These are phyloP conservation scores for Laetiporus sulphureus DNA, from an alignment of 1,284 basidiomycete genomes.

Conservation along the genomic window DNA sequence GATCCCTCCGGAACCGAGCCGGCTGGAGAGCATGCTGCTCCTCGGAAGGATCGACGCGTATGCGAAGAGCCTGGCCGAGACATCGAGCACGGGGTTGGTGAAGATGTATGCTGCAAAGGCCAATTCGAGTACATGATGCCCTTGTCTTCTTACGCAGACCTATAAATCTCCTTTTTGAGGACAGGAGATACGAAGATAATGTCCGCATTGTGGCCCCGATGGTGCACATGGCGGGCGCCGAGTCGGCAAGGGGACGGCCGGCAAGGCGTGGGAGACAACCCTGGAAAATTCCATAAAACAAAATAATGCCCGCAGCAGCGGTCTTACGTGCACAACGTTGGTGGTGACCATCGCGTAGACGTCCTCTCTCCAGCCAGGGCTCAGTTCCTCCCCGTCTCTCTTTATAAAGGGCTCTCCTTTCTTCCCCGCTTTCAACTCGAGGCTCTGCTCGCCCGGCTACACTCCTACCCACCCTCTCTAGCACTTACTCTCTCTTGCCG, in stretches of 20 bases:
- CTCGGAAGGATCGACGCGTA: slow-evolving; percentile 86
- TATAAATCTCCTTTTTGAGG: too few relatives aligned
- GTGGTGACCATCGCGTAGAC: slow-evolving; percentile 5
- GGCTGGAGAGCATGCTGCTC: slow-evolving; percentile 84
- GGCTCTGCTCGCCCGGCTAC: slow-evolving; percentile 10
- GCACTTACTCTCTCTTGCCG: slow-evolving; percentile 12
- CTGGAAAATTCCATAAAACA: neutral
- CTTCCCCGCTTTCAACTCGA: slow-evolving; percentile 5
- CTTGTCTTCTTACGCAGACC: too few relatives aligned
- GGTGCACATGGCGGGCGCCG: too few relatives aligned
- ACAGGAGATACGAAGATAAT: too few relatives aligned
- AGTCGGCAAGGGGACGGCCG: neutral
- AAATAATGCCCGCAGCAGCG: slow-evolving; percentile 1
- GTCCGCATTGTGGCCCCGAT: too few relatives aligned
- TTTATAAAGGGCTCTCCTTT: slow-evolving; percentile 17
- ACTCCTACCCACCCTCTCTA: slow-evolving; percentile 14
- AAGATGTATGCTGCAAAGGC: slow-evolving; percentile 71
- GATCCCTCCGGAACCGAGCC: slow-evolving; percentile 84
- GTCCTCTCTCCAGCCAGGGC: slow-evolving; percentile 6
- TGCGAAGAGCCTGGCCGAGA: slow-evolving; percentile 69
- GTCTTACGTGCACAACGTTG: slow-evolving; percentile 3
- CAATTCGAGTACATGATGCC: slow-evolving; percentile 19
- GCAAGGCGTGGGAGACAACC: slow-evolving; percentile 7
- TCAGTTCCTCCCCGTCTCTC: slow-evolving; percentile 12
- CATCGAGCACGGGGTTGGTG: slow-evolving; percentile 62